phyloP scores from a whole-genome alignment of 1,284 basidiomycete genomes.

The Ustilago hordei region DNA sequence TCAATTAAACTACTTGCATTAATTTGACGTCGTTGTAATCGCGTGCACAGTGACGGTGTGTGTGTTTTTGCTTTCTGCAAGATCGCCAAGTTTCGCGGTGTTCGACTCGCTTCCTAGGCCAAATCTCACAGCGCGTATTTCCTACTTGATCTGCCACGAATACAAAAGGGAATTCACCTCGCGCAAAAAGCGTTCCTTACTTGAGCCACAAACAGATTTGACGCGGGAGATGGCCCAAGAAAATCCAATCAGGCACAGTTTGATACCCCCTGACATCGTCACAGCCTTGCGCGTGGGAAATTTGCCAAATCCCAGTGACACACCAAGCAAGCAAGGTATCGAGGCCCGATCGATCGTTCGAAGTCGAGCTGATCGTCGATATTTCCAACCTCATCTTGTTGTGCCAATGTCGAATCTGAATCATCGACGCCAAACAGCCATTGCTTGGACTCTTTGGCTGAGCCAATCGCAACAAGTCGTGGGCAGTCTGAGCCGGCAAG shows the following conservation, averaged over 20 bases:
- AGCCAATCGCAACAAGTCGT: too few relatives aligned
- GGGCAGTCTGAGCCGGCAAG: too few relatives aligned
- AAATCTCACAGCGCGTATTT: conserved; percentile 3
- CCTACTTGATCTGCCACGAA: neutral
- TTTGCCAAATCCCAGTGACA: neutral
- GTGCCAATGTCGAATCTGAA: too few relatives aligned
- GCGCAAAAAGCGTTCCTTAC: neutral
- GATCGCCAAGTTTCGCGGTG: neutral
- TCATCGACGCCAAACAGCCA: too few relatives aligned
- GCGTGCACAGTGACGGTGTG: too few relatives aligned
- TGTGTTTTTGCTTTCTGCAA: neutral
- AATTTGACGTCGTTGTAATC: too few relatives aligned
- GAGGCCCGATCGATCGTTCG: neutral
- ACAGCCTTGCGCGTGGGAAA: conserved; percentile 23
- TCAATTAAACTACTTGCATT: too few relatives aligned
- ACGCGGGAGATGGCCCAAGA: neutral
- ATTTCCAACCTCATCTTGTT: too few relatives aligned
- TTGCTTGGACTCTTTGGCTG: too few relatives aligned
- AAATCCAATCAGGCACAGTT: conserved; percentile 9
- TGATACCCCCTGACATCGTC: neutral
- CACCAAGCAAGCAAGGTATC: neutral
- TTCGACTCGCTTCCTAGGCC: conserved; percentile 1
- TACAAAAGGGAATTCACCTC: neutral
- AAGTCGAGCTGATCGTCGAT: neutral
- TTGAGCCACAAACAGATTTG: conserved; percentile 10